These are phyloP conservation scores for rapeseed (Brassica napus) DNA, from an alignment of 345 rosid species.

Conservation along the genomic window DNA sequence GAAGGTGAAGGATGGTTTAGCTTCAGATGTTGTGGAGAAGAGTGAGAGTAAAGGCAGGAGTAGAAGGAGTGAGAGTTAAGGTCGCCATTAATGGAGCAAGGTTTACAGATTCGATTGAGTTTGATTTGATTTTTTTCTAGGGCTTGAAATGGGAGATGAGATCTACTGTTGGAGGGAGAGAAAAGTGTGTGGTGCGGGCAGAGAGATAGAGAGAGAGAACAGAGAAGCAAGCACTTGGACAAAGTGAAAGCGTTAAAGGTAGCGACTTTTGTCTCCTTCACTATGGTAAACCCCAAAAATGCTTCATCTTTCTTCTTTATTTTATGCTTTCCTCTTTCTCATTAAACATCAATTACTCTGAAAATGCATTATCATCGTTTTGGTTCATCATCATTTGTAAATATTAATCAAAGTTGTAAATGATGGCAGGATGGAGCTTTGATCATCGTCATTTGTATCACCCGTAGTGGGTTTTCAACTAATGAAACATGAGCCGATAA, in stretches of 20 bases:
- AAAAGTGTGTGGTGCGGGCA: conserved; percentile 25
- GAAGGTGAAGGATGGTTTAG: conserved; percentile 52
- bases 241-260: conserved; percentile 35
- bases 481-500: too few species aligned
- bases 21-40: conserved; percentile 48
- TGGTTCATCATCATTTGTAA: too few species aligned
- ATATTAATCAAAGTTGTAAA: too few species aligned
- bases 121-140: conserved; percentile 31
- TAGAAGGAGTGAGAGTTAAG: conserved; percentile 34
- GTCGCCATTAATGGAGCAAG: conserved; percentile 52
- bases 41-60: conserved; percentile 38
- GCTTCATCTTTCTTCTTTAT: neutral
- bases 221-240: conserved; percentile 32
- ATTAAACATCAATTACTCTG: neutral
- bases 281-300: conserved; percentile 23
- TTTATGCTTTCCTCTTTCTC: neutral
- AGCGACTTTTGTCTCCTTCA: conserved; percentile 28
- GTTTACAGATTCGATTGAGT: conserved; percentile 26
- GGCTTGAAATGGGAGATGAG: conserved; percentile 30
- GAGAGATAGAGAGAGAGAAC: neutral
- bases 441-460: too few species aligned
- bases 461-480: too few species aligned
- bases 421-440: too few species aligned
- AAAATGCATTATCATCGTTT: neutral
- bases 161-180: conserved; percentile 29